A percentile compares a stretch with the other conserved stretches of the same genome.
Conservation (phyloP, 2,329 filamentous ascomycete genomes). For the Xylariomycetidae sp. region DNA sequence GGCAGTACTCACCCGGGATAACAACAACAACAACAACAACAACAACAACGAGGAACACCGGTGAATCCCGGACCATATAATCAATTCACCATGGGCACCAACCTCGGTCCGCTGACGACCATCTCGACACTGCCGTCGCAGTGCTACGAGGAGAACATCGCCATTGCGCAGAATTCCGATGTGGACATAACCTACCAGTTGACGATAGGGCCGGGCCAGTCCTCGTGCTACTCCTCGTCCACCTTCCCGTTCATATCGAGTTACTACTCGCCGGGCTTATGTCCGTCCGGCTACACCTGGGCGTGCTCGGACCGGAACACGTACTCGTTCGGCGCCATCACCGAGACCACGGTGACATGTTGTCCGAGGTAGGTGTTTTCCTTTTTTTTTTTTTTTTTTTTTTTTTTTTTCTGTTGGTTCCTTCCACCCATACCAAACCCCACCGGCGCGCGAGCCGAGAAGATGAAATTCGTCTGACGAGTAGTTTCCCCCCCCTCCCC, state of each 20-base stretch:
- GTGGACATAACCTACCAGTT: slow-evolving; percentile 1
- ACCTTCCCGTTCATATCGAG: slow-evolving; percentile 1
- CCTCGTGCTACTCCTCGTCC: slow-evolving; percentile 4
- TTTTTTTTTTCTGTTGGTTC: background rate
- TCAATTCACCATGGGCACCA: background rate
- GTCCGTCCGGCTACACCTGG: slow-evolving; percentile 5
- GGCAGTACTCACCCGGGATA: too few species aligned
- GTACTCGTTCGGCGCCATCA: slow-evolving; percentile 1
- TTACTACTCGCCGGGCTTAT: slow-evolving; percentile 6
- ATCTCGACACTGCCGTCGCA: slow-evolving; percentile 1
- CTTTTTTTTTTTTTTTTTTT: background rate
- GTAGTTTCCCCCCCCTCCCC: too few species aligned
- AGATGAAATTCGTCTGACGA: too few species aligned
- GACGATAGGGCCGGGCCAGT: slow-evolving; percentile 1
- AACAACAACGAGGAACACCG: too few species aligned
- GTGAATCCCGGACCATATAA: too few species aligned
- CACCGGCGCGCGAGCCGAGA: too few species aligned
- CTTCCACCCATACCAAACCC: too few species aligned
- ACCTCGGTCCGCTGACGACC: slow-evolving; percentile 3
- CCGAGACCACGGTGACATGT: slow-evolving; percentile 4
- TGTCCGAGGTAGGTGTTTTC: slow-evolving; percentile 3
- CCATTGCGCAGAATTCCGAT: background rate
- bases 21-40: too few species aligned
- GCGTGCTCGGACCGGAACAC: slow-evolving; percentile 1
- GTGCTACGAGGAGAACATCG: background rate